phyloP scores from a whole-genome alignment of 2,329 filamentous ascomycete genomes.

The Pseudogymnoascus sp. region DNA sequence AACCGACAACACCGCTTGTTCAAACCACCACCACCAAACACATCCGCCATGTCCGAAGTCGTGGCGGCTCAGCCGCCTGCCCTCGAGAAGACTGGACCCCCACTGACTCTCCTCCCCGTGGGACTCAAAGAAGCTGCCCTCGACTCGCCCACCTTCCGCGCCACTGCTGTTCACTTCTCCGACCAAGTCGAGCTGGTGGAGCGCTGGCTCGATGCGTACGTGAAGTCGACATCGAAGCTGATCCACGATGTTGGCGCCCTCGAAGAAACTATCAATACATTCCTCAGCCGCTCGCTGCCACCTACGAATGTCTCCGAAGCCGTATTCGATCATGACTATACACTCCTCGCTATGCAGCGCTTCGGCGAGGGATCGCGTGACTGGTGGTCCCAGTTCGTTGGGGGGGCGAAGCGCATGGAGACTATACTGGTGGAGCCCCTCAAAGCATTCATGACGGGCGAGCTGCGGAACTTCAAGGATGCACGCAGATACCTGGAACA shows the following conservation, averaged over 20 bases:
- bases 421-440: conserved; percentile 73
- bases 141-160: conserved; percentile 92
- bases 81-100: conserved; percentile 16
- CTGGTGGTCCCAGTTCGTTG: conserved; percentile 73
- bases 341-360: conserved; percentile 73
- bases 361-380: conserved; percentile 81
- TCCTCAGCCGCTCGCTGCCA: conserved; percentile 68
- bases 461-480: conserved; percentile 82
- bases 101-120: conserved; percentile 49
- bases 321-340: conserved; percentile 91
- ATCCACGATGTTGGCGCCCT: conserved; percentile 61
- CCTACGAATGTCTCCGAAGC: conserved; percentile 69
- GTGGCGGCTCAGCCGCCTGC: neutral
- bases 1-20: neutral
- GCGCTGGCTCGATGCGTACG: conserved; percentile 75
- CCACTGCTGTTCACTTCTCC: conserved; percentile 74
- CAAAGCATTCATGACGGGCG: conserved; percentile 65
- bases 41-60: neutral
- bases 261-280: conserved; percentile 70
- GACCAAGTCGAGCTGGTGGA: conserved; percentile 90
- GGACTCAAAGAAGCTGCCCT: conserved; percentile 89
- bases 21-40: neutral
- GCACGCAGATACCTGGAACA: conserved; percentile 66
- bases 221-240: conserved; percentile 54
- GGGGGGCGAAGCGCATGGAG: conserved; percentile 71